phyloP scores from a whole-genome alignment of 768 basidiomycete species.

The Xanthoconium stramineum region DNA sequence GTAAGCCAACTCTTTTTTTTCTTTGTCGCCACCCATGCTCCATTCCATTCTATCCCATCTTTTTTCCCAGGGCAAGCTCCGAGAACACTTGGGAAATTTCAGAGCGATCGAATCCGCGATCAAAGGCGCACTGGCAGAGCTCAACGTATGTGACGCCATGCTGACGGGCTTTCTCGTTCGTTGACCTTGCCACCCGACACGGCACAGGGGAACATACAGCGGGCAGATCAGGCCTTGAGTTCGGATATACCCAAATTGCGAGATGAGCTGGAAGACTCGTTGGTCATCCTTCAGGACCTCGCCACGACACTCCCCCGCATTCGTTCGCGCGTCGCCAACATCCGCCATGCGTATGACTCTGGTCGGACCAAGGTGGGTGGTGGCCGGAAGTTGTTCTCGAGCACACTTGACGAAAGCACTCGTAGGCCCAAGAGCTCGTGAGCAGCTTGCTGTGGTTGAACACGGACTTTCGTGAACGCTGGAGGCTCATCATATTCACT shows the following conservation, averaged over 20 bases:
- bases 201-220: constrained; percentile 52
- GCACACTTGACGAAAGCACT: not conserved
- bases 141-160: constrained; percentile 46
- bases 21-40: not conserved
- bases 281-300: constrained; percentile 55
- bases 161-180: not conserved
- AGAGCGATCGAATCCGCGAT: constrained; percentile 68
- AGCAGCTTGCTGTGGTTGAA: constrained; percentile 70
- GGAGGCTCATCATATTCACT: constrained; percentile 72
- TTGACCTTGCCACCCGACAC: not conserved
- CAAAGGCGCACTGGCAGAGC: constrained; percentile 56
- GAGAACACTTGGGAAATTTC: constrained; percentile 72
- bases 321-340: constrained; percentile 57
- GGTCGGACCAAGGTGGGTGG: constrained; percentile 59
- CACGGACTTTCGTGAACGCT: constrained; percentile 73
- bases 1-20: constrained; percentile 26
- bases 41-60: not conserved
- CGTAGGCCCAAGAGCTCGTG: constrained; percentile 64
- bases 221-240: constrained; percentile 55
- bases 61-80: constrained; percentile 51
- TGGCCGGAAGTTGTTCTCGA: not conserved
- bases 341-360: constrained; percentile 66
- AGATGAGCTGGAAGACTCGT: constrained; percentile 57
- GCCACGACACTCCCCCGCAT: constrained; percentile 58
- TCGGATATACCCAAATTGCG: constrained; percentile 62